Evolutionary conservation across 306 rosid genomes (phyloP), one percentile per base, ranked within the genome.

Genomic region (Acacia confusa): DNA sequence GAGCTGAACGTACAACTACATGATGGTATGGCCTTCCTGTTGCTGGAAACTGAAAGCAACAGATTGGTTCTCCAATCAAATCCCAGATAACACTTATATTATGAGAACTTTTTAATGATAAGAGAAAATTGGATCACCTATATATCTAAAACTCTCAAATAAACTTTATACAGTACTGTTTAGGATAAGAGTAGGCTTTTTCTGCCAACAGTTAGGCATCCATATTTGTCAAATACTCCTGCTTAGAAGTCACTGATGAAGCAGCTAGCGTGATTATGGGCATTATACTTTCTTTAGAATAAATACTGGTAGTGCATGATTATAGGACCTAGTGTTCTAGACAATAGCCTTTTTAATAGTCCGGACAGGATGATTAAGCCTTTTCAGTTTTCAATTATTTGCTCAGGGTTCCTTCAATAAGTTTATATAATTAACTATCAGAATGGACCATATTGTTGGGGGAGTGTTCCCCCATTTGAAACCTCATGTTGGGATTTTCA

Each of bases 381-480:
- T 70, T 64, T 69, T 75, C 65, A 64, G 82, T 78, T 82, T 48
- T 82, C 58, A 83, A 77, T 71, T 83, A 43, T 77, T 79, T 57
- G 74, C 17, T 67, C 61, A 71, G 70, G 78, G 65, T 32, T 82
- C 27, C 77, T 70, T 71, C 66, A 32, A 48, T n/a, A 74, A 25
- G 17, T 78, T 36, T 36, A 60, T 48, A 7, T 34, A 36, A 40
- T 72, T 45, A 71, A 45, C 58, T 78, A 60, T 30, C 75, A 60
- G 47, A 84, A 63, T 70, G 79, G 67, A 74, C 61, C 53, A 78
- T 71, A 38, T 57, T 65, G 74, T 65, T 60, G 79, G 76, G 83
- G 53, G 41, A 67, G 22, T 90, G 97, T 90, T 76, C 82, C 92
- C 92, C 58, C 10, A n/a, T 25, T 69, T 85, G 89, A 84, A 83